Percentiles rank a stretch among this genome's conserved stretches.
phyloP scores from a whole-genome alignment of 2,329 filamentous ascomycete species.

The Arthroderma uncinatum region DNA sequence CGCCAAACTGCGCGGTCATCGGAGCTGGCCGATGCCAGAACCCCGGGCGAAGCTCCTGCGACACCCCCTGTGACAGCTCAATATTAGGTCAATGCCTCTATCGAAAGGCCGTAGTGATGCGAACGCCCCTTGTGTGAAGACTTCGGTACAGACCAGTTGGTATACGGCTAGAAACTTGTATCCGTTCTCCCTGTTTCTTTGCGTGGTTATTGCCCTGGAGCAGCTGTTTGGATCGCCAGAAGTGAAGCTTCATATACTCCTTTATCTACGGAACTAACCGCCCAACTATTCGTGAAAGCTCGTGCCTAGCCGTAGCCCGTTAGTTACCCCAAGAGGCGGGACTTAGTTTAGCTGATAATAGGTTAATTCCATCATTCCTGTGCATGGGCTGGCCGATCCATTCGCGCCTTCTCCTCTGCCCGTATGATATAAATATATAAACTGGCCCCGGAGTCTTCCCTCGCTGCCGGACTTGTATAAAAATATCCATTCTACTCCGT shows the following conservation, averaged over 20 bases:
- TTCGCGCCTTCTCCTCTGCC: background rate
- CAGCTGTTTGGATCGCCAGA: background rate
- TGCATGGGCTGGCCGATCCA: background rate
- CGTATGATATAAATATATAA: background rate
- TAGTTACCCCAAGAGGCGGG: background rate
- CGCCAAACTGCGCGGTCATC: constrained; percentile 1
- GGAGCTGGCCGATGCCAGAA: constrained; percentile 1
- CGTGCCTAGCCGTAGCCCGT: background rate
- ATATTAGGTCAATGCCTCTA: background rate
- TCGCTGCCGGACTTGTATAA: background rate
- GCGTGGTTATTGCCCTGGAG: background rate
- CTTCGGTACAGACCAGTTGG: background rate
- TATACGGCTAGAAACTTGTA: background rate
- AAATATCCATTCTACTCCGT: background rate
- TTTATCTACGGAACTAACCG: background rate
- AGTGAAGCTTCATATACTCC: background rate
- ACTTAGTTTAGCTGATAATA: background rate
- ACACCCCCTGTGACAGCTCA: background rate
- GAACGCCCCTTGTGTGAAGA: background rate
- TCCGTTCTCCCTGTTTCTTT: background rate
- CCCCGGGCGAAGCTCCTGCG: background rate
- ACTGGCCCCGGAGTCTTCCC: background rate
- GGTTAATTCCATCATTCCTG: background rate
- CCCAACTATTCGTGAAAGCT: background rate
- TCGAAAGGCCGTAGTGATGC: background rate